Evolutionary conservation across 345 rosid species (phyloP).

Genomic region (Trapa bicornis): DNA sequence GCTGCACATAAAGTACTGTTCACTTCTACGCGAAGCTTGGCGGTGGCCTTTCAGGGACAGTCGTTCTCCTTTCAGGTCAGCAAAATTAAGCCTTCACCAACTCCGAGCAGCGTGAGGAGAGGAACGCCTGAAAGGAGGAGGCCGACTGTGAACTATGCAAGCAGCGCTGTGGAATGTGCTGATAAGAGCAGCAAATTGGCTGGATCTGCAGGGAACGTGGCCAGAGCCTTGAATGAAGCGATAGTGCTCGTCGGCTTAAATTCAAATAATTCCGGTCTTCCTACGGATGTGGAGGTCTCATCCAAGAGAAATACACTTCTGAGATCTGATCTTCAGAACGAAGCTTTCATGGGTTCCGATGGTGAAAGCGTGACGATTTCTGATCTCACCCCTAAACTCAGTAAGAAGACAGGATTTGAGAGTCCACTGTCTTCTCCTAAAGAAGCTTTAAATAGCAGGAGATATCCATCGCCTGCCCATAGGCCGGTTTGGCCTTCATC

Average conservation of each 20-base stretch:
- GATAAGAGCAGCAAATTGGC: constrained; percentile 37
- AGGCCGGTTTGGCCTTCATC: constrained; percentile 58
- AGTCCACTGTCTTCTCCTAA: constrained; percentile 39
- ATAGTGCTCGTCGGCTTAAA: neutral
- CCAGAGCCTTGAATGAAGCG: constrained; percentile 21
- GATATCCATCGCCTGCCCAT: constrained; percentile 48
- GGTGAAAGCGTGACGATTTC: constrained; percentile 38
- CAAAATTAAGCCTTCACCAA: constrained; percentile 47
- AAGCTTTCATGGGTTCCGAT: constrained; percentile 52
- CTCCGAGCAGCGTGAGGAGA: constrained; percentile 33
- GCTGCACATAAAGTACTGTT: constrained; percentile 52
- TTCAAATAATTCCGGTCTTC: neutral
- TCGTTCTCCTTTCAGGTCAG: constrained; percentile 81
- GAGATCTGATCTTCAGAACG: constrained; percentile 37
- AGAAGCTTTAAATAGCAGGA: constrained; percentile 13
- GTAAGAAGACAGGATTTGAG: constrained; percentile 48
- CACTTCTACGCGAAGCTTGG: constrained; percentile 76
- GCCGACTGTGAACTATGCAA: constrained; percentile 15
- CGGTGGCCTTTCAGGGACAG: constrained; percentile 90
- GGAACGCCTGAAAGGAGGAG: constrained; percentile 49
- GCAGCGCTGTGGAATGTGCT: constrained; percentile 38
- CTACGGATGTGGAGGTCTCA: neutral
- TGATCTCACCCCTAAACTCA: constrained; percentile 54
- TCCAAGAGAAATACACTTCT: constrained; percentile 12
- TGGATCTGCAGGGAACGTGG: constrained; percentile 36